Evolutionary conservation across 345 rosid genomes (phyloP), one percentile per base, ranked within the genome.

Genomic region (Boechera divaricarpa): DNA sequence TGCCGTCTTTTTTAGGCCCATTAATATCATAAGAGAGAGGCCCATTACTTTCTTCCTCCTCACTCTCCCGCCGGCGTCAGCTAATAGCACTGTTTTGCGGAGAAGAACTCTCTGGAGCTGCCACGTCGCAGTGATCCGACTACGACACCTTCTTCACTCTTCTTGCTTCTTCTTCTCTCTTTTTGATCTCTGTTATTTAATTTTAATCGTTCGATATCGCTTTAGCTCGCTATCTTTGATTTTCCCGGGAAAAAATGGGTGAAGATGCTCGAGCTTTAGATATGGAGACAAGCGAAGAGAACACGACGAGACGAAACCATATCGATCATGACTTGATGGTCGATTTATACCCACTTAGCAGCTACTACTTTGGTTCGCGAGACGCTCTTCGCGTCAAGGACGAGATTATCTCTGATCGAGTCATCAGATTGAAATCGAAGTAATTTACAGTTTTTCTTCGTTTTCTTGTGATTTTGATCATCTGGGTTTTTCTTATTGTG

Each of bases 351-450:
- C 91, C 94, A 2, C 88, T 94, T 7, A 81, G 87, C 47, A 63
- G 85, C 81, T 91, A 91, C 82, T 94, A 87, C 79, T 94, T 94
- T 61, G 95, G 96, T 47, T 87, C 96, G 38, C 88, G 87, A 82
- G 91, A 86, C 2, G 79, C 91, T 35, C 62, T 87, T 71, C 76
- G 81, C 45, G 72, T 84, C 63, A 87, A 82, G 84, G 89, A 90
- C 32, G 87, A 84, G 72, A 62, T 86, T 42, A 11, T 81, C 42
- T 66, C 76, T 31, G 96, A 88, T 81, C 97, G 90, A 32, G n/a
- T 86, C 28, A 68, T 51, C 26, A 88, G 97, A 79, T 71, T 94
- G 82, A 89, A 90, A 82, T 85, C 89, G 16, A 83, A 86, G 97
- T 94, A 84, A 67, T 7, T 53, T 60, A 38, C 4, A 18, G 7